phyloP scores from a whole-genome alignment of 371 early-diverging fungal species.

The Saksenaea vasiformis region DNA sequence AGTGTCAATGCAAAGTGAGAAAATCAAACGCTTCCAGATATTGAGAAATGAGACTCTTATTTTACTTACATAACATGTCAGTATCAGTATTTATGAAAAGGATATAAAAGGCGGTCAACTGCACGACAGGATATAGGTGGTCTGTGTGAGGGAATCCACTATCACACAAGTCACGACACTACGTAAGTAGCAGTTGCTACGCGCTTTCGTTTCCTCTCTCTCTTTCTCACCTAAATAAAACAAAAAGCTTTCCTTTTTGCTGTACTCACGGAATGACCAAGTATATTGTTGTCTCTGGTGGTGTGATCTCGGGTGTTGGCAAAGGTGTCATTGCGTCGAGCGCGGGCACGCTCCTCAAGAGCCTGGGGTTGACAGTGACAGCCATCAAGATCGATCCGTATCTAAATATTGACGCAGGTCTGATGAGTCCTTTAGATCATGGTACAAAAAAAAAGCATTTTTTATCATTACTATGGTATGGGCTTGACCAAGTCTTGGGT shows the following conservation, averaged over 20 bases:
- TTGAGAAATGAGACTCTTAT: no score
- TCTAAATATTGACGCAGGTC: slow-evolving; percentile 99
- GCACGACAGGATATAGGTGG: no score
- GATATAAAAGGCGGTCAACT: no score
- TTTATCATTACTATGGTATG: neutral
- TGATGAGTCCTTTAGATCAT: slow-evolving; percentile 97
- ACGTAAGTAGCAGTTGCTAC: no score
- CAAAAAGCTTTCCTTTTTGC: neutral
- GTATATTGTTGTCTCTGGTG: slow-evolving; percentile 98
- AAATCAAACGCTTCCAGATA: no score
- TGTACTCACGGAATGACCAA: slow-evolving; percentile 59
- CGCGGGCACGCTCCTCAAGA: slow-evolving; percentile 95
- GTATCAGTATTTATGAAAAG: no score
- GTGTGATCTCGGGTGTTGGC: slow-evolving; percentile 99
- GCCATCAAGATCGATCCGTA: slow-evolving; percentile 99
- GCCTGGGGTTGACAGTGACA: slow-evolving; percentile 93
- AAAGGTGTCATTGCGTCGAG: slow-evolving; percentile 99
- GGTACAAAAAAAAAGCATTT: slow-evolving; percentile 54
- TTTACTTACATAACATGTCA: no score
- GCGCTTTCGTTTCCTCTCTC: no score
- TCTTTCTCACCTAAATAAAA: neutral
- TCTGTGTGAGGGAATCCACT: no score
- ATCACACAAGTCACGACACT: no score
- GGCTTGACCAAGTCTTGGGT: neutral
- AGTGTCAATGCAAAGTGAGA: no score